Conservation (phyloP, 2,329 filamentous ascomycete genomes). For the Pseudogymnoascus sp. region DNA sequence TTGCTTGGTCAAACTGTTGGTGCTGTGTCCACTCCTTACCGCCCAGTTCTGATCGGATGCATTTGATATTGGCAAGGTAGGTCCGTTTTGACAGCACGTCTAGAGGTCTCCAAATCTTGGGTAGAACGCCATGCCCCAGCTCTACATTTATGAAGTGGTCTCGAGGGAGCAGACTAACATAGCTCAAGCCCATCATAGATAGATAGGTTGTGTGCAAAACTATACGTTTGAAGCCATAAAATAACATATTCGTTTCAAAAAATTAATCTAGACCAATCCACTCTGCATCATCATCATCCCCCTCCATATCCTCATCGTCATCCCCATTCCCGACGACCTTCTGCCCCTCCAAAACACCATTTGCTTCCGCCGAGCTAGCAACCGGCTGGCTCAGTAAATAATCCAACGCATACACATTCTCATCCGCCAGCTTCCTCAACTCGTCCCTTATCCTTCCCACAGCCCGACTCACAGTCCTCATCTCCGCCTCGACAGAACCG, state of each 20-base stretch:
- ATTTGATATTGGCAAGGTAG: background rate
- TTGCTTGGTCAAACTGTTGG: too few relatives aligned
- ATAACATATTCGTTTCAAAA: slow-evolving; percentile 5
- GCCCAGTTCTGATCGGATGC: background rate
- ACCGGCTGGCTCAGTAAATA: slow-evolving; percentile 59
- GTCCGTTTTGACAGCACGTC: background rate
- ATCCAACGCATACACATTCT: slow-evolving; percentile 83
- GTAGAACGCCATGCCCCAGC: background rate
- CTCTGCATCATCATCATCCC: slow-evolving; percentile 38
- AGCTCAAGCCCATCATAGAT: background rate
- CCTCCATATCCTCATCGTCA: slow-evolving; percentile 27
- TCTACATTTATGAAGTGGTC: background rate
- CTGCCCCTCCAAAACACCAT: slow-evolving; percentile 25
- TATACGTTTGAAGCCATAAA: background rate
- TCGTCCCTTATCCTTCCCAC: slow-evolving; percentile 75
- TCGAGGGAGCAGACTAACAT: background rate
- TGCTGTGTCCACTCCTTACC: background rate
- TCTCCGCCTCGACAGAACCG: slow-evolving; percentile 72
- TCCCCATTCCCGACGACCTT: slow-evolving; percentile 31
- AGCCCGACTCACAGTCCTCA: slow-evolving; percentile 74
- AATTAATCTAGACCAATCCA: slow-evolving; percentile 47
- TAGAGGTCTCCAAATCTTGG: background rate
- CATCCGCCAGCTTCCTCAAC: slow-evolving; percentile 73
- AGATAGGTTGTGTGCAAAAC: background rate
- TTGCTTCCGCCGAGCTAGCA: slow-evolving; percentile 24